These are phyloP conservation scores for Helminthosporium solani DNA, from an alignment of 2,329 filamentous ascomycete species.

Conservation along the genomic window DNA sequence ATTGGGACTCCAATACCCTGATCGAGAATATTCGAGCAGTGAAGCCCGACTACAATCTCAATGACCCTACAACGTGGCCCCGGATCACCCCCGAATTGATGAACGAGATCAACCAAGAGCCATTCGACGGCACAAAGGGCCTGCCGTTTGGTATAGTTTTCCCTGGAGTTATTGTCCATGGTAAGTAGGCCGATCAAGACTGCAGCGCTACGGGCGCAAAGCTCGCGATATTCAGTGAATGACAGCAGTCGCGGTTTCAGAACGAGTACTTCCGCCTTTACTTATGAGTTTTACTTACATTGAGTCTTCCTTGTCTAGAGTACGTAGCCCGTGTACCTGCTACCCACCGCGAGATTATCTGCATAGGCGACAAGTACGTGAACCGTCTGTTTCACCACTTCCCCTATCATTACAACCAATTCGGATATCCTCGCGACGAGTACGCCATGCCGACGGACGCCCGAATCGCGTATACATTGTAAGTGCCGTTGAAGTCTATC, in stretches of 20 bases:
- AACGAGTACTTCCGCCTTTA: no score
- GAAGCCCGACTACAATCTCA: not conserved
- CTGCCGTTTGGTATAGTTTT: not conserved
- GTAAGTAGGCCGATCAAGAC: not conserved
- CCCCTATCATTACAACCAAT: not conserved
- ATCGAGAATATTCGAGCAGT: not conserved
- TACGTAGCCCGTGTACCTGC: not conserved
- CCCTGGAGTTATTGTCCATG: not conserved
- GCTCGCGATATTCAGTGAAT: no score
- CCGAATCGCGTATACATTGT: not conserved
- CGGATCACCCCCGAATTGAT: not conserved
- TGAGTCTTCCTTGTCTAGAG: no score
- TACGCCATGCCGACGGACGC: not conserved
- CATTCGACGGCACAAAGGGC: not conserved
- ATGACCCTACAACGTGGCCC: constrained; percentile 5
- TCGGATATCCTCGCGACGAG: not conserved
- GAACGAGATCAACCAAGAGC: not conserved
- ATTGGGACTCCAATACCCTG: not conserved
- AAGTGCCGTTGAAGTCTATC: no score
- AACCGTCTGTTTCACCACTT: not conserved
- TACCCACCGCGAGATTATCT: not conserved
- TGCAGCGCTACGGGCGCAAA: no score
- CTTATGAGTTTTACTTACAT: no score
- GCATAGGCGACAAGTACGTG: not conserved
- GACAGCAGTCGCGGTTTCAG: no score